Conservation (phyloP, 805 yeast genomes). For the Wickerhamomyces subpelliculosus region DNA sequence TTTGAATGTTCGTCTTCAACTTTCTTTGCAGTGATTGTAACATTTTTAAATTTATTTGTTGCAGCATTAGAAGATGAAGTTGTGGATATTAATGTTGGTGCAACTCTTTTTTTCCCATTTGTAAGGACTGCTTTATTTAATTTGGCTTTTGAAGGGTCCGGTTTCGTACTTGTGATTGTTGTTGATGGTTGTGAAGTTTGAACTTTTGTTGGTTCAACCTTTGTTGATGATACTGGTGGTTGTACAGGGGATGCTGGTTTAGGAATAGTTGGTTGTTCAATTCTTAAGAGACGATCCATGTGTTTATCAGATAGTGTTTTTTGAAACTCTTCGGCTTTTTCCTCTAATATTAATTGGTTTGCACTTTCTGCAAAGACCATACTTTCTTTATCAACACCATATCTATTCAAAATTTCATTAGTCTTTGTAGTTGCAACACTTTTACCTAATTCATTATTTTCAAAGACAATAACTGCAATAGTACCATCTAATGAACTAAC, state of each 20-base stretch:
- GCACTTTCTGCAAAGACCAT: conserved; percentile 83
- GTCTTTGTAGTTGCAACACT: conserved; percentile 59
- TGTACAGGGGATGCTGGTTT: conserved; percentile 1
- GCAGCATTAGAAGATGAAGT: conserved; percentile 19
- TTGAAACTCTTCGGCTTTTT: conserved; percentile 38
- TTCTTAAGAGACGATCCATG: conserved; percentile 37
- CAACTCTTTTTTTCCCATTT: conserved; percentile 69
- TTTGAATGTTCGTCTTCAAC: conserved; percentile 2
- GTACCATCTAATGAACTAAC: conserved; percentile 82
- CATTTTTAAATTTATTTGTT: conserved; percentile 11
- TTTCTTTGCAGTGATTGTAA: conserved; percentile 9
- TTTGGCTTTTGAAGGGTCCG: conserved; percentile 8
- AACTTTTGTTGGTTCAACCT: no score
- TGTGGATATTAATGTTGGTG: conserved; percentile 58
- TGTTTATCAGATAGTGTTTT: conserved; percentile 25
- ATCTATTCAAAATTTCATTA: conserved; percentile 65
- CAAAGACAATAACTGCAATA: conserved; percentile 62
- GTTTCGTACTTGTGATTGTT: neutral
- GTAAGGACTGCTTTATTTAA: conserved; percentile 54
- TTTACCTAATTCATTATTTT: conserved; percentile 52
- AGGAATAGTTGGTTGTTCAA: conserved; percentile 10
- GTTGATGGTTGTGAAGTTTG: neutral
- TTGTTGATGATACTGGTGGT: no score
- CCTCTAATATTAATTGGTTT: conserved; percentile 70
- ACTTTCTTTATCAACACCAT: conserved; percentile 84